Evolutionary conservation across 2,329 filamentous ascomycete species (phyloP).

Genomic region (Exutisphaerella laricina): DNA sequence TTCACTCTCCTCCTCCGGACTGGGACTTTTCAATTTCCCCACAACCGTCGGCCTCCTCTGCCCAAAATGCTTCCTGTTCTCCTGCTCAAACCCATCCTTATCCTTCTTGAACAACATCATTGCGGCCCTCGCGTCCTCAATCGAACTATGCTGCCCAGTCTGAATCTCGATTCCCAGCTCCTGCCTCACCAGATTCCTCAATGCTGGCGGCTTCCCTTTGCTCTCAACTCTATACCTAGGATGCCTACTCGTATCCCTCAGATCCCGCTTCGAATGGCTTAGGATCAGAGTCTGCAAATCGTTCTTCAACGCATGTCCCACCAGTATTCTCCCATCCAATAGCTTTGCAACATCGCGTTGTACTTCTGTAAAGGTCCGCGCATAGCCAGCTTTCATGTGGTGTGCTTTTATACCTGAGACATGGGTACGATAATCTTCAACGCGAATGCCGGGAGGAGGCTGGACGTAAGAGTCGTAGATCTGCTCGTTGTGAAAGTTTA

Average conservation of each 20-base stretch:
- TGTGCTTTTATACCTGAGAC: constrained; percentile 75
- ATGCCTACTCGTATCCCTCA: constrained; percentile 79
- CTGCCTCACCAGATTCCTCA: constrained; percentile 55
- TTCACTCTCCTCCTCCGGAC: constrained; percentile 19
- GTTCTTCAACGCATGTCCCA: constrained; percentile 80
- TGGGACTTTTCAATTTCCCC: constrained; percentile 18
- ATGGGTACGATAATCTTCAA: constrained; percentile 85
- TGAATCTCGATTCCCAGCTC: constrained; percentile 57
- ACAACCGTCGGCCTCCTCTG: constrained; percentile 19
- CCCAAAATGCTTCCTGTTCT: constrained; percentile 63
- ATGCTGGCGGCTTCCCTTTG: constrained; percentile 62
- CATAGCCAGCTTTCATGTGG: constrained; percentile 55
- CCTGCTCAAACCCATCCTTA: constrained; percentile 79
- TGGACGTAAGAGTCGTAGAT: constrained; percentile 91
- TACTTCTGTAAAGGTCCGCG: constrained; percentile 63
- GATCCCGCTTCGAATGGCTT: constrained; percentile 69
- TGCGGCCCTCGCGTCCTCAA: constrained; percentile 76
- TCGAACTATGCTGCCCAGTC: constrained; percentile 54
- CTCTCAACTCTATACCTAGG: constrained; percentile 65
- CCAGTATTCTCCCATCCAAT: constrained; percentile 64
- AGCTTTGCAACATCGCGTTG: constrained; percentile 66
- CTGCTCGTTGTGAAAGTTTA: constrained; percentile 89
- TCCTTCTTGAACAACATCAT: constrained; percentile 83
- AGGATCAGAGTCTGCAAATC: constrained; percentile 69
- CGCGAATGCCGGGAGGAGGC: constrained; percentile 55